phyloP scores from a whole-genome alignment of 2,329 filamentous ascomycete species.

The Calonectria pteridis region DNA sequence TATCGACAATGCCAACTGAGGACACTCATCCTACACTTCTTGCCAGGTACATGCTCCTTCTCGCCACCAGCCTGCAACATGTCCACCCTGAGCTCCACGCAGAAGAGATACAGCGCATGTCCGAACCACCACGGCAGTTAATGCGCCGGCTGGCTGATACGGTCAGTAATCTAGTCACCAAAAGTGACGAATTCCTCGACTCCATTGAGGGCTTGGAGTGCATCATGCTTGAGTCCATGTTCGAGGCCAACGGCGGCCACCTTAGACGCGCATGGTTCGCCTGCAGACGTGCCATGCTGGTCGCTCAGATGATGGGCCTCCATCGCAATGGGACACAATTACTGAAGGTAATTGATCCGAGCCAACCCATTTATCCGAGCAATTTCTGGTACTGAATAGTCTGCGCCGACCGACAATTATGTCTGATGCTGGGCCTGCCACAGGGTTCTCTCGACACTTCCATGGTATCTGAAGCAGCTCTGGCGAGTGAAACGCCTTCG shows the following conservation, averaged over 20 bases:
- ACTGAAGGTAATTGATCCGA: neutral
- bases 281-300: constrained; percentile 59
- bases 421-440: constrained; percentile 56
- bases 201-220: constrained; percentile 64
- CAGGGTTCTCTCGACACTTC: constrained; percentile 41
- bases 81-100: constrained; percentile 47
- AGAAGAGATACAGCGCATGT: constrained; percentile 1
- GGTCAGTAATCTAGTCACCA: constrained; percentile 52
- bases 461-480: constrained; percentile 33
- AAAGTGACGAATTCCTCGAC: constrained; percentile 61
- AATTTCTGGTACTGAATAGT: constrained; percentile 55
- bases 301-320: constrained; percentile 57
- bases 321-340: constrained; percentile 22
- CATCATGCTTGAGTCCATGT: constrained; percentile 59
- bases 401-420: constrained; percentile 52
- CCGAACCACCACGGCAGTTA: constrained; percentile 5
- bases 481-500: constrained; percentile 41
- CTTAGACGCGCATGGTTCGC: constrained; percentile 64
- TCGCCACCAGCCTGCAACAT: constrained; percentile 59
- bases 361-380: constrained; percentile 15
- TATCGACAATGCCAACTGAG: neutral
- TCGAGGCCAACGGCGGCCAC: constrained; percentile 64
- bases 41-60: constrained; percentile 58
- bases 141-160: neutral
- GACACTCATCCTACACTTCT: constrained; percentile 58